Conservation (phyloP, 1,139 yeast genomes). For the Taiozyma sp. region DNA sequence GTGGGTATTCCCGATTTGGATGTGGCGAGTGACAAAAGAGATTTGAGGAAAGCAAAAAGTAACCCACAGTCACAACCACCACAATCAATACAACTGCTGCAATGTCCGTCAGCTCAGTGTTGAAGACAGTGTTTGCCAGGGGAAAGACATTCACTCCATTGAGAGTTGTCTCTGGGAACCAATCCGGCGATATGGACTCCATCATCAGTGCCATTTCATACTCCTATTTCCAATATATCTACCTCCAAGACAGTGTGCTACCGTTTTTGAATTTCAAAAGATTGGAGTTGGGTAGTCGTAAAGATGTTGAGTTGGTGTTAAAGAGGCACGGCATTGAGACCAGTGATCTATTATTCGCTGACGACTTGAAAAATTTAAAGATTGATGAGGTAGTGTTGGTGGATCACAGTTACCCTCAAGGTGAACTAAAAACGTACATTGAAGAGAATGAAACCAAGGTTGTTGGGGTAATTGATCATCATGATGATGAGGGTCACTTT, state of each 20-base stretch:
- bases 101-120: not conserved
- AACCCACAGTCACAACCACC: not conserved
- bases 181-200: constrained; percentile 79
- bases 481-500: constrained; percentile 60
- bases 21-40: too few relatives aligned
- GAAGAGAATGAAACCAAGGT: constrained; percentile 27
- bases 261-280: constrained; percentile 75
- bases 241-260: constrained; percentile 22
- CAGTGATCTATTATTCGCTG: constrained; percentile 53
- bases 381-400: constrained; percentile 51
- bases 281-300: constrained; percentile 59
- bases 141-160: not conserved
- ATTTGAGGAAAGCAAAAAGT: too few relatives aligned
- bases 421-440: constrained; percentile 32
- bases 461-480: constrained; percentile 77
- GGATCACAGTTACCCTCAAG: constrained; percentile 76
- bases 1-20: too few relatives aligned
- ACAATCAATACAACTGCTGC: not conserved
- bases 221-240: constrained; percentile 46
- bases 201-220: constrained; percentile 68
- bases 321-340: constrained; percentile 40
- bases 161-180: constrained; percentile 54
- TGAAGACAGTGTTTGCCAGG: not conserved
- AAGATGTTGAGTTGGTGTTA: constrained; percentile 60
- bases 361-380: constrained; percentile 39